Percentiles rank a stretch among this genome's conserved stretches.
phyloP scores from a whole-genome alignment of 345 rosid genomes.

The Ricinus communis region DNA sequence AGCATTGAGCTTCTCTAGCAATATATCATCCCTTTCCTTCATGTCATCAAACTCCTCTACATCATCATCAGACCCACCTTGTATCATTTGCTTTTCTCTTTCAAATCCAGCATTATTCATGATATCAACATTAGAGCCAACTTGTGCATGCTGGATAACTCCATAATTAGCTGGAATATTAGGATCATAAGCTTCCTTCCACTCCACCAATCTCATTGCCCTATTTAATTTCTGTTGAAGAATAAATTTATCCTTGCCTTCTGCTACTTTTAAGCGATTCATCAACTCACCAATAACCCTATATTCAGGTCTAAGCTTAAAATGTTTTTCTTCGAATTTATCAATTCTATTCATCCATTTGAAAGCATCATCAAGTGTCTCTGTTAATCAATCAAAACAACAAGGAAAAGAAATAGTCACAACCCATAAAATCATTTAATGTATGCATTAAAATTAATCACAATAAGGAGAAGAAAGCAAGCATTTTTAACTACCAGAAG shows the following conservation, averaged over 20 bases:
- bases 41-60: slow-evolving; percentile 92
- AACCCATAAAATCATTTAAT: neutral
- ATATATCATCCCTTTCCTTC: slow-evolving; percentile 79
- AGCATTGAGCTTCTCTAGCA: slow-evolving; percentile 69
- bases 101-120: slow-evolving; percentile 40
- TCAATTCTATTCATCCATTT: slow-evolving; percentile 78
- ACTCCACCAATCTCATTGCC: slow-evolving; percentile 78
- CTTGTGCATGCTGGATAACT: slow-evolving; percentile 49
- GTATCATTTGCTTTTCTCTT: slow-evolving; percentile 33
- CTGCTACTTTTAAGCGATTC: slow-evolving; percentile 70
- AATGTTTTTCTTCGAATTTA: slow-evolving; percentile 83
- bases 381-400: slow-evolving; percentile 31
- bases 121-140: slow-evolving; percentile 33
- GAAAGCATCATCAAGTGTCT: slow-evolving; percentile 67
- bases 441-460: neutral
- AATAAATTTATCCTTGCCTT: slow-evolving; percentile 85
- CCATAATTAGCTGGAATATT: slow-evolving; percentile 80
- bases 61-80: slow-evolving; percentile 36
- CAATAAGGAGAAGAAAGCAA: neutral
- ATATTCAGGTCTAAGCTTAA: slow-evolving; percentile 66
- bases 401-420: neutral
- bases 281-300: slow-evolving; percentile 90
- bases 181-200: slow-evolving; percentile 93
- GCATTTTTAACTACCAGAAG: slow-evolving; percentile 41
- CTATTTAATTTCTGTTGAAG: slow-evolving; percentile 85